phyloP scores from a whole-genome alignment of 2,329 filamentous ascomycete species.

The Aspergillus carbonarius region DNA sequence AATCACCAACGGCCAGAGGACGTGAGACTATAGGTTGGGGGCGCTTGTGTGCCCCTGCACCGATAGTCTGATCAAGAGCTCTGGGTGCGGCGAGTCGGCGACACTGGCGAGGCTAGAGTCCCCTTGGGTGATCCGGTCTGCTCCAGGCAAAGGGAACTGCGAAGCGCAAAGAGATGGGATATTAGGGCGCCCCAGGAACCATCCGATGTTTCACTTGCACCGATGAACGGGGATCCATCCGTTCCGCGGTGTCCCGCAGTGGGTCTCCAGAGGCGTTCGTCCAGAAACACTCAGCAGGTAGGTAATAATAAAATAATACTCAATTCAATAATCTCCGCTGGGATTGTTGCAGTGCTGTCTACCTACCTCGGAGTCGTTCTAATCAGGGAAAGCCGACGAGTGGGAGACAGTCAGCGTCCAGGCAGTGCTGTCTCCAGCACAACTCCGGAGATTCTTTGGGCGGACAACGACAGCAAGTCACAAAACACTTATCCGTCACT shows the following conservation, averaged over 20 bases:
- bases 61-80: not conserved
- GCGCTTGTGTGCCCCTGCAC: not conserved
- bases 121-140: not conserved
- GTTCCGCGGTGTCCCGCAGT: not conserved
- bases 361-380: not conserved
- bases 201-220: not conserved
- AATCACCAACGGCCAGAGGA: not conserved
- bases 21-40: not conserved
- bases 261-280: not conserved
- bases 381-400: not conserved
- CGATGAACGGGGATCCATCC: not conserved
- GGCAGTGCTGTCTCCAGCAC: not conserved
- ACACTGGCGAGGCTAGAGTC: not conserved
- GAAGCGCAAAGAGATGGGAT: not conserved
- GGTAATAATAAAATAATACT: not conserved
- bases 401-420: not conserved
- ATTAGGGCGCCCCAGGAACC: not conserved
- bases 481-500: slow-evolving; percentile 1
- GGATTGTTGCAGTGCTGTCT: not conserved
- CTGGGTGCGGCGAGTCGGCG: not conserved
- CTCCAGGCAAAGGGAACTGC: not conserved
- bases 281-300: not conserved
- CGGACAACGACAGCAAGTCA: not conserved
- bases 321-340: not conserved
- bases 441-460: not conserved